Evolutionary conservation across 2,329 filamentous ascomycete genomes (phyloP), one percentile per base, ranked within the genome.

Genomic region (Paecilomyces fulvus): DNA sequence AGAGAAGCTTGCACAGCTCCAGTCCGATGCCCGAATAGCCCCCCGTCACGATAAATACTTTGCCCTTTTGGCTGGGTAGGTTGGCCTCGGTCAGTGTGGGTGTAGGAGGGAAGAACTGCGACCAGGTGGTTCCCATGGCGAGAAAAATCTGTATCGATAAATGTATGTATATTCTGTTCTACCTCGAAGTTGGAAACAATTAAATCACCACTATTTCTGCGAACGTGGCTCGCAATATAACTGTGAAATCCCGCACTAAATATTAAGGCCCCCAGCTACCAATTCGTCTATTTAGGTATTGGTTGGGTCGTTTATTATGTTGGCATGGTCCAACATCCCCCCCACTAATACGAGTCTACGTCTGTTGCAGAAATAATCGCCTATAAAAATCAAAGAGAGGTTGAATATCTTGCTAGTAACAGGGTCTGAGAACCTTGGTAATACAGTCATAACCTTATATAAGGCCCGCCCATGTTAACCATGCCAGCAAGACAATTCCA

Each of bases 21-120:
- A 61, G 43, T 8, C 66, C 66, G n/a, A 68, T 55, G 12, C 66
- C 66, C 1, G 59, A 56, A 10, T 57, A 60, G 4, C 62, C 65
- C 1, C 66, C 66, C 2, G 65, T 68, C 3, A 68, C 59, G n/a
- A 68, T 61, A 51, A 66, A 66, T n/a, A 68, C 59, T 55, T 61
- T 59, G 25, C 62, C 65, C 4, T 28, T 28, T 49, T 60, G 65
- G 23, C 54, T 57, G 10, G 58, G 55, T 8, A 66, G 21, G 50
- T 67, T 53, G 9, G 50, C 48, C 48, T 65, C 64, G 1, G 65
- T 67, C 6, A 66, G 52, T 12, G 54, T 52, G 10, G 65, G 62
- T 10, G 52, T 21, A 9, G 62, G 61, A 9, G 64, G 64, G 28
- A 59, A 63, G 20, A 57, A 53, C 25, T 65, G 63, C 14, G 61